These are phyloP conservation scores for Hamigera avellanea DNA, from an alignment of 495 filamentous ascomycete species.

Conservation along the genomic window DNA sequence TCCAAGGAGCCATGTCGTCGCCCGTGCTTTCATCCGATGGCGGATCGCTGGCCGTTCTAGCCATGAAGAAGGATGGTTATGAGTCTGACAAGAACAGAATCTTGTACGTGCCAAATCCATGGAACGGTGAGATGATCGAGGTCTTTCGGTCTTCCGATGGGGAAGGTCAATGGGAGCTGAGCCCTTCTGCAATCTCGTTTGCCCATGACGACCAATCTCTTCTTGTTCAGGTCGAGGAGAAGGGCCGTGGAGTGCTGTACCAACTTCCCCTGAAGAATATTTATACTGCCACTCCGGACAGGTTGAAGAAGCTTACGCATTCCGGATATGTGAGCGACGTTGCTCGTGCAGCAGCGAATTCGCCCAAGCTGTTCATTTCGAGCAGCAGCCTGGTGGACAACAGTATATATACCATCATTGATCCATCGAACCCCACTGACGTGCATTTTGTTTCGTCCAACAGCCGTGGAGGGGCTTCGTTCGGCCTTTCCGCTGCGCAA, in stretches of 20 bases:
- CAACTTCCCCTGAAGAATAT: slow-evolving; percentile 44
- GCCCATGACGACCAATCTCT: slow-evolving; percentile 51
- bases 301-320: slow-evolving; percentile 45
- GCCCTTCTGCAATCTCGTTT: slow-evolving; percentile 55
- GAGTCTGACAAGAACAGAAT: slow-evolving; percentile 82
- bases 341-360: slow-evolving; percentile 34
- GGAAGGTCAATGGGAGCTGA: slow-evolving; percentile 53
- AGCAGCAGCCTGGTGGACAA: slow-evolving; percentile 59
- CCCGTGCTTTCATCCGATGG: slow-evolving; percentile 72
- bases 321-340: slow-evolving; percentile 50
- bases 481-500: slow-evolving; percentile 51
- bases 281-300: slow-evolving; percentile 33
- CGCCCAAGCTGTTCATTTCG: slow-evolving; percentile 48
- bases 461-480: slow-evolving; percentile 53
- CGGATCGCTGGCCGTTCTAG: slow-evolving; percentile 62
- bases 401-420: slow-evolving; percentile 50
- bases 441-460: slow-evolving; percentile 48
- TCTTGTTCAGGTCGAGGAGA: slow-evolving; percentile 55
- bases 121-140: slow-evolving; percentile 45
- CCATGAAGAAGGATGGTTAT: slow-evolving; percentile 71
- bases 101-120: slow-evolving; percentile 51
- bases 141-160: slow-evolving; percentile 52
- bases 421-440: slow-evolving; percentile 32
- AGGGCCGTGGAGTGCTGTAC: slow-evolving; percentile 52
- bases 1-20: slow-evolving; percentile 61